Evolutionary conservation across 2,329 filamentous ascomycete genomes (phyloP).

Genomic region (Claviceps pazoutovae): DNA sequence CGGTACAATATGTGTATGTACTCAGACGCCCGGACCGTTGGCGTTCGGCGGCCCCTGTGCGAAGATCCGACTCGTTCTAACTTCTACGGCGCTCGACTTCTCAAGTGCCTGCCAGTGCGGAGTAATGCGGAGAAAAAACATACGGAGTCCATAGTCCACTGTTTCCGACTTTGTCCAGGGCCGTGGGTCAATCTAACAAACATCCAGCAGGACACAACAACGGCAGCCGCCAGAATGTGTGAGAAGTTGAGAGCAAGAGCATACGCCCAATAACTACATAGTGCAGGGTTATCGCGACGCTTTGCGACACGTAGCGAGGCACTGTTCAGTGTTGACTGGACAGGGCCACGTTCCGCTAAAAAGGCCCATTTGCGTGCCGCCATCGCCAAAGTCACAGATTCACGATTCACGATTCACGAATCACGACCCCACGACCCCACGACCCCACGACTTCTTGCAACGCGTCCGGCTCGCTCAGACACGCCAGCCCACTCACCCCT

Average conservation of each 20-base stretch:
- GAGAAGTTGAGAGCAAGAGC: neutral
- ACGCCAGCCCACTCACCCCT: neutral
- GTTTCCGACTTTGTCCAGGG: neutral
- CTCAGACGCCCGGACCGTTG: too few species aligned
- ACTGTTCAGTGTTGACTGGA: neutral
- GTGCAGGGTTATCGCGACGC: neutral
- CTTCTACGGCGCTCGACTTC: too few species aligned
- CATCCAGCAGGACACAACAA: neutral
- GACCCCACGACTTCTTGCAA: neutral
- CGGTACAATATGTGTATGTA: neutral
- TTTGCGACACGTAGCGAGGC: neutral
- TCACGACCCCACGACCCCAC: too few species aligned
- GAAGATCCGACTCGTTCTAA: too few species aligned
- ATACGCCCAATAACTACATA: neutral
- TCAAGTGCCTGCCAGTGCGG: too few species aligned
- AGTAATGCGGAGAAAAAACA: neutral
- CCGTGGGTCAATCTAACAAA: neutral
- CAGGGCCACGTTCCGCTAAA: too few species aligned
- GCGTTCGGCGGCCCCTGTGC: too few species aligned
- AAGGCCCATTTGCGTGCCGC: too few species aligned
- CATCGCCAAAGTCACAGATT: neutral
- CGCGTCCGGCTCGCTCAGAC: neutral
- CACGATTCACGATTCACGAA: too few species aligned
- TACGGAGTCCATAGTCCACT: neutral
- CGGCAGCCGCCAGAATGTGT: neutral